Conservation (phyloP, 345 rosid genomes). For the Aethionema arabicum region DNA sequence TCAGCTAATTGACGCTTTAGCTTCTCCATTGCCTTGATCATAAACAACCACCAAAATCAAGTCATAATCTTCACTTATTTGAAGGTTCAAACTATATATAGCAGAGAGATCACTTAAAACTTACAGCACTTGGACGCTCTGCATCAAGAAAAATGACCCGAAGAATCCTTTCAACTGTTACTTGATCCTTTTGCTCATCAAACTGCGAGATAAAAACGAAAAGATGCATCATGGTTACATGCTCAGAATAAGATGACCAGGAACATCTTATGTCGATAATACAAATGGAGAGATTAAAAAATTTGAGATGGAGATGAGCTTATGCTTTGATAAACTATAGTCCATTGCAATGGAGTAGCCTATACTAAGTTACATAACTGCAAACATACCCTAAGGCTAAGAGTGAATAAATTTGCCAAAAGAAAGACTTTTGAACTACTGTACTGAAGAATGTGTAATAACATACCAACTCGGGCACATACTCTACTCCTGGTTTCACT, state of each 20-base stretch:
- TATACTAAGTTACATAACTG: not conserved
- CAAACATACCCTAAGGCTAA: not conserved
- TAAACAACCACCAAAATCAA: not conserved
- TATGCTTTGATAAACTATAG: not conserved
- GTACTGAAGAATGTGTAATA: not conserved
- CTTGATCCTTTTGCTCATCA: conserved; percentile 92
- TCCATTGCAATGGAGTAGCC: not conserved
- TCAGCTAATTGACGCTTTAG: conserved; percentile 80
- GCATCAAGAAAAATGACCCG: conserved; percentile 78
- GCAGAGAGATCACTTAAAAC: not conserved
- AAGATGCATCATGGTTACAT: not conserved
- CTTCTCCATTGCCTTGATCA: conserved; percentile 70
- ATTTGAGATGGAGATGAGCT: not conserved
- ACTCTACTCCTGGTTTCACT: conserved; percentile 75
- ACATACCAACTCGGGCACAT: conserved; percentile 93
- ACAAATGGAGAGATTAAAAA: not conserved
- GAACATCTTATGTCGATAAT: not conserved
- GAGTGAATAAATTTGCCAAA: not conserved
- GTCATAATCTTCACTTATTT: conserved; percentile 11
- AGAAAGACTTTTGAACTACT: not conserved
- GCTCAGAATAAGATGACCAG: conserved; percentile 4
- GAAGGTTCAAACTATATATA: not conserved
- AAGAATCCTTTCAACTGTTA: conserved; percentile 69
- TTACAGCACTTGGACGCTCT: conserved; percentile 73
- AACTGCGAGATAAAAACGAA: conserved; percentile 51